These are phyloP conservation scores for Suillus tomentosus DNA, from an alignment of 768 basidiomycete genomes.

Conservation along the genomic window DNA sequence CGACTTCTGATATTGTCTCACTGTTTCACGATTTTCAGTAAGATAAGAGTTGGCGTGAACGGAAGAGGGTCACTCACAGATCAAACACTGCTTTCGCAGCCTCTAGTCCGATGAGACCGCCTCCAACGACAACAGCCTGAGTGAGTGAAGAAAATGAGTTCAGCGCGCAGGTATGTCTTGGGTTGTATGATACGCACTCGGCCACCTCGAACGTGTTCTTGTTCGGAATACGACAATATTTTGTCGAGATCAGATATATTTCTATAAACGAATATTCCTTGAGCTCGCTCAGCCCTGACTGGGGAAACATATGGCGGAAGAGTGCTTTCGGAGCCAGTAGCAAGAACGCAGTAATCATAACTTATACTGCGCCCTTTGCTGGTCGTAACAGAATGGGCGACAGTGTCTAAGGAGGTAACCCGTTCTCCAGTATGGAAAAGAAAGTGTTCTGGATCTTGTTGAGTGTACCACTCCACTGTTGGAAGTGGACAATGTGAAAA, in stretches of 20 bases:
- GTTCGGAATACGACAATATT: conserved; percentile 60
- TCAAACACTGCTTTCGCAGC: conserved; percentile 75
- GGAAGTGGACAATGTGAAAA: conserved; percentile 20
- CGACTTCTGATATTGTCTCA: conserved; percentile 45
- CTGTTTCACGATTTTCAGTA: conserved; percentile 5
- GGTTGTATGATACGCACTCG: conserved; percentile 18
- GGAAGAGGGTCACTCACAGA: conserved; percentile 33
- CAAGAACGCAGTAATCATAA: conserved; percentile 67
- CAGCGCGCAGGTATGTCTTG: not conserved
- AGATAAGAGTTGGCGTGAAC: conserved; percentile 3
- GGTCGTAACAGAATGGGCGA: conserved; percentile 46
- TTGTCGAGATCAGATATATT: conserved; percentile 67
- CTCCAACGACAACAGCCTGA: conserved; percentile 60
- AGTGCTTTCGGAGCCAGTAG: conserved; percentile 68
- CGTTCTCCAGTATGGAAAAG: conserved; percentile 51
- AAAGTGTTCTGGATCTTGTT: conserved; percentile 59
- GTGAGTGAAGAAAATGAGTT: not conserved
- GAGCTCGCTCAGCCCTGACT: conserved; percentile 39
- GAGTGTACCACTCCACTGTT: conserved; percentile 56
- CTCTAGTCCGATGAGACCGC: conserved; percentile 72
- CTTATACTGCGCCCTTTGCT: conserved; percentile 43
- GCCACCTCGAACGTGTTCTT: conserved; percentile 40
- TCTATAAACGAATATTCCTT: conserved; percentile 72
- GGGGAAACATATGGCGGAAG: conserved; percentile 59
- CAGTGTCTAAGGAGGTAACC: conserved; percentile 42